A percentile compares a stretch with the other conserved stretches of the same genome.
Evolutionary conservation across 306 rosid genomes (phyloP).

Genomic region (Prunus dulcis): DNA sequence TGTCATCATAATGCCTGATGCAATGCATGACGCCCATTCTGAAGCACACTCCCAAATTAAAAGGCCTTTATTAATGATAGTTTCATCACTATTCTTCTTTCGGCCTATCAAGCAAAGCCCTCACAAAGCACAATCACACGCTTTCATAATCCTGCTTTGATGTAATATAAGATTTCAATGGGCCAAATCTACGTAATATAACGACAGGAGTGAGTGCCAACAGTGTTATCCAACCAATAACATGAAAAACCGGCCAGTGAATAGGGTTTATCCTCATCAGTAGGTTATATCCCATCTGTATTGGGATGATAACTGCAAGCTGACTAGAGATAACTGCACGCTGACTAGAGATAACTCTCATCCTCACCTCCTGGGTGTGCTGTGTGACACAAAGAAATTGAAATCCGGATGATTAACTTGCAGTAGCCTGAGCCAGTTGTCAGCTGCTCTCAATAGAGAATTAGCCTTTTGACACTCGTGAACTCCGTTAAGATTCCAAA

Average conservation of each 20-base stretch:
- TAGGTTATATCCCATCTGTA: conserved; percentile 9
- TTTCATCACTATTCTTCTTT: conserved; percentile 11
- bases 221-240: conserved; percentile 17
- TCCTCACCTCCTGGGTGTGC: conserved; percentile 46
- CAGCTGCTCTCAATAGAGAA: conserved; percentile 66
- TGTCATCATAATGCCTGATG: conserved; percentile 10
- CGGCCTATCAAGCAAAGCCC: conserved; percentile 11
- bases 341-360: conserved; percentile 2
- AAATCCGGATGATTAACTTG: conserved; percentile 77
- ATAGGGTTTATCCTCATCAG: conserved; percentile 4
- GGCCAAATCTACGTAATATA: conserved; percentile 16
- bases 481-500: conserved; percentile 67
- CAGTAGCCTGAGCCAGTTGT: conserved; percentile 62
- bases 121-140: conserved; percentile 6
- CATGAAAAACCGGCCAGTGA: conserved; percentile 21
- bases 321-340: conserved; percentile 1
- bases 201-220: conserved; percentile 10
- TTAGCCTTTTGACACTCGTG: conserved; percentile 57
- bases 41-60: conserved; percentile 1
- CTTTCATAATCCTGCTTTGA: conserved; percentile 13
- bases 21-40: conserved; percentile 11
- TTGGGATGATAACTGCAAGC: conserved; percentile 17
- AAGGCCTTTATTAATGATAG: conserved; percentile 18
- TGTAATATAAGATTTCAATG: conserved; percentile 1
- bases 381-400: conserved; percentile 55